Evolutionary conservation across 2,329 filamentous ascomycete species (phyloP).

Genomic region (Rasamsonia emersonii): DNA sequence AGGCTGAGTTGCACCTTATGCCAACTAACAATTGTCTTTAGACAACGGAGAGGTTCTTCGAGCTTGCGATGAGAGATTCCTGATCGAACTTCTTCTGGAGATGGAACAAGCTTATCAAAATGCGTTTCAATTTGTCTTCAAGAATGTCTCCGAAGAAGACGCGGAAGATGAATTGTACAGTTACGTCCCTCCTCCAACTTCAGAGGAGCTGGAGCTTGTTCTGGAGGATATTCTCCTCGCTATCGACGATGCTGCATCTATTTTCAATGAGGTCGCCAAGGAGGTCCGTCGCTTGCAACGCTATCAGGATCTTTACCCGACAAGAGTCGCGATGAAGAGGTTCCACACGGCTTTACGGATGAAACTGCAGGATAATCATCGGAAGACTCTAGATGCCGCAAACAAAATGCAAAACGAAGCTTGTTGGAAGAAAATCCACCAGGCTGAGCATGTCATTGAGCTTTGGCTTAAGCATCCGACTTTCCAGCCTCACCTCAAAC

Average conservation of each 20-base stretch:
- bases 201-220: constrained; percentile 1
- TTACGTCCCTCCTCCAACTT: neutral
- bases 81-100: constrained; percentile 4
- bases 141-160: neutral
- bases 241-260: constrained; percentile 2
- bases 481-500: constrained; percentile 6
- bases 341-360: constrained; percentile 3
- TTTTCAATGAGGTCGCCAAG: constrained; percentile 5
- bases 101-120: constrained; percentile 4
- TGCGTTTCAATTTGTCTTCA: constrained; percentile 1
- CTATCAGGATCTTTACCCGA: constrained; percentile 6
- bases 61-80: constrained; percentile 5
- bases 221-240: neutral
- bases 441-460: constrained; percentile 6
- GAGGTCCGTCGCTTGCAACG: constrained; percentile 8
- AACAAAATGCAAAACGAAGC: neutral
- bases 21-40: constrained; percentile 3
- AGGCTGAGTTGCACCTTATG: neutral
- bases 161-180: neutral
- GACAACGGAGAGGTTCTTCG: constrained; percentile 4
- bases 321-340: neutral
- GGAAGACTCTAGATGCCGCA: constrained; percentile 1
- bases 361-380: constrained; percentile 4
- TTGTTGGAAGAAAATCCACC: constrained; percentile 7
- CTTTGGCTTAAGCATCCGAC: constrained; percentile 6